phyloP scores from a whole-genome alignment of 108 stramenopile genomes.

The Chaetoceros tenuissimus region DNA sequence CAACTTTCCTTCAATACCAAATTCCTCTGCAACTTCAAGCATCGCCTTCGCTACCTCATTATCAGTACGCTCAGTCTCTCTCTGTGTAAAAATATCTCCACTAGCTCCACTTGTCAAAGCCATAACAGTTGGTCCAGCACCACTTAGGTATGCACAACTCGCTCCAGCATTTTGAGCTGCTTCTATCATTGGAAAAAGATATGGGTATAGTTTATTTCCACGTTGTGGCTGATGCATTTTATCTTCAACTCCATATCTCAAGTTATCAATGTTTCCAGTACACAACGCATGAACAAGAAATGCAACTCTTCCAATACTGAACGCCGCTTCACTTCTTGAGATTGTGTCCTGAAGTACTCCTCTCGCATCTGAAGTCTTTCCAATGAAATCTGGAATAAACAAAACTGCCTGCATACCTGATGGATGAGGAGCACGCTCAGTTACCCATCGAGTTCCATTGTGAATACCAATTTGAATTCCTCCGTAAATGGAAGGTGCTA shows the following conservation, averaged over 20 bases:
- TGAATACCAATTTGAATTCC: slow-evolving; percentile 98
- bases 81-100: slow-evolving; percentile 97
- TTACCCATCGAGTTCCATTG: slow-evolving; percentile 89
- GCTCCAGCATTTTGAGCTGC: slow-evolving; percentile 93
- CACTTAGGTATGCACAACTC: slow-evolving; percentile 86
- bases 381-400: slow-evolving; percentile 95
- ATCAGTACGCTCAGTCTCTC: slow-evolving; percentile 92
- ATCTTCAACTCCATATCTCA: slow-evolving; percentile 90
- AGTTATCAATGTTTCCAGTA: slow-evolving; percentile 84
- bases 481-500: slow-evolving; percentile 97
- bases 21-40: slow-evolving; percentile 74
- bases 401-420: slow-evolving; percentile 89
- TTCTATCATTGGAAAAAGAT: slow-evolving; percentile 91
- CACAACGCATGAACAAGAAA: slow-evolving; percentile 91
- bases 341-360: slow-evolving; percentile 71
- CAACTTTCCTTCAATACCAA: slow-evolving; percentile 69
- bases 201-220: slow-evolving; percentile 80
- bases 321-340: slow-evolving; percentile 84
- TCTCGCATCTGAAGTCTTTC: slow-evolving; percentile 91
- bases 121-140: slow-evolving; percentile 97
- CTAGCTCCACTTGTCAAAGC: slow-evolving; percentile 92
- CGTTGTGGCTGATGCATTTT: slow-evolving; percentile 96
- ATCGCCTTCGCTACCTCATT: slow-evolving; percentile 90
- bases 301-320: slow-evolving; percentile 94
- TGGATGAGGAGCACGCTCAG: slow-evolving; percentile 88